Base-by-base conservation (phyloP, 1,284 basidiomycete genomes). In the Pseudozyma sp. region DNA sequence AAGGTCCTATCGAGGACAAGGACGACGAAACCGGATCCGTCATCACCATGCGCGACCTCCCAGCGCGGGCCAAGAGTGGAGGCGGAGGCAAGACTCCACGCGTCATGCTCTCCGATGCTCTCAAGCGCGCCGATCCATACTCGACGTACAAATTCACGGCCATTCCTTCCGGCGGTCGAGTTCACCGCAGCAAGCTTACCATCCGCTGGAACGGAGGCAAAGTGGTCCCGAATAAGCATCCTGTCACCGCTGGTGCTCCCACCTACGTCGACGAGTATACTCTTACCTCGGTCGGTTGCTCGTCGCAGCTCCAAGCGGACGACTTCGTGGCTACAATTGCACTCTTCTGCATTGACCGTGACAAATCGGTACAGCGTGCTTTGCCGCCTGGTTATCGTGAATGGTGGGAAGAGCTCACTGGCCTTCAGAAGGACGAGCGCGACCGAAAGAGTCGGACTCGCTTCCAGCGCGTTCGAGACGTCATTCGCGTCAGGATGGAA, bases 401-500 rank as follows among this genome's bases (percentile, higher is more conserved):
- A 80, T 86, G 98, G 40, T 99, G 97, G 97, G 92, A 94, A 63
- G 94, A 97, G 85, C 86, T 98, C 24, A 93, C 95, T 78, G 84
- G 81, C 6, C 85, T 86, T 33, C 87, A 92, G 65, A 92, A 91
- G 77, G 78, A 84, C 9, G 87, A 87, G 45, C 90, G 92, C 53
- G 90, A 94, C 66, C 85, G 82, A 17, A 87, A 87, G 39, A 94
- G 94, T 81, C 87, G 92, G 33, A 85, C 85, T 9, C 74, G 80
- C 34, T 72, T 85, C 49, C 78, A 78, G 69, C 68, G 88, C 60
- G 85, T 97, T 51, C 88, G 89, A 62, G 85, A 84, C 11, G 88
- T 94, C 17, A 80, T 92, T 29, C 88, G 89, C 51, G 85, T 86
- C 35, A 92, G 91, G 82, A 72, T 90, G 42, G 85, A 86, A 29